Evolutionary conservation across 2,329 filamentous ascomycete species (phyloP).

Genomic region (Venturia oleaginea): DNA sequence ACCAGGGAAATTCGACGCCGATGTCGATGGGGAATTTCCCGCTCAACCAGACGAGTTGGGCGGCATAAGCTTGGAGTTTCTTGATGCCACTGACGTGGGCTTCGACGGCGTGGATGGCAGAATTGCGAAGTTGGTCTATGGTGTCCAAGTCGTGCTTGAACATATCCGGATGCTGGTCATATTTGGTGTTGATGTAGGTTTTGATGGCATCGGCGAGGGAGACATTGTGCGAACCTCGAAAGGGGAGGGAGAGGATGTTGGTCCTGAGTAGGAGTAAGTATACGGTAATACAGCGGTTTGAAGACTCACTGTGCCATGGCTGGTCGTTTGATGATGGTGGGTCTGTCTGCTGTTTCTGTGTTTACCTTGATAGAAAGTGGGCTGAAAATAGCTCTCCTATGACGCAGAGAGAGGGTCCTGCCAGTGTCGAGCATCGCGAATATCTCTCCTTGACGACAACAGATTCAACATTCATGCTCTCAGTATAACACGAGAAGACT

Average conservation of each 20-base stretch:
- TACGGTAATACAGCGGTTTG: not conserved
- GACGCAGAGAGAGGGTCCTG: not conserved
- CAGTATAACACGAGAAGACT: not conserved
- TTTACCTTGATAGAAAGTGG: not conserved
- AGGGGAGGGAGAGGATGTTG: constrained; percentile 71
- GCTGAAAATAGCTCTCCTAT: not conserved
- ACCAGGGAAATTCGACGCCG: constrained; percentile 94
- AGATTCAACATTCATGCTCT: not conserved
- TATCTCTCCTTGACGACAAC: not conserved
- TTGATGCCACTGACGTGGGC: constrained; percentile 77
- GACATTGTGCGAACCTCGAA: constrained; percentile 73
- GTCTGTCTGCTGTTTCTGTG: not conserved
- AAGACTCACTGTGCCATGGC: not conserved
- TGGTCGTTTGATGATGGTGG: not conserved
- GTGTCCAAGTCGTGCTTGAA: constrained; percentile 81
- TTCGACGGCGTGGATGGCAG: constrained; percentile 84
- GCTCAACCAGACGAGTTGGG: constrained; percentile 84
- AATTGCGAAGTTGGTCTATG: constrained; percentile 72
- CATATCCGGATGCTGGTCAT: constrained; percentile 98
- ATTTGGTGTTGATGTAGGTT: constrained; percentile 94
- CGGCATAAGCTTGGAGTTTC: constrained; percentile 85
- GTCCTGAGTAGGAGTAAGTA: not conserved
- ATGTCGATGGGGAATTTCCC: constrained; percentile 98
- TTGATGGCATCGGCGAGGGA: constrained; percentile 76
- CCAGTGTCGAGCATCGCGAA: not conserved